Conservation (phyloP, 228 moss, liverwort and hornwort genomes). For the Sphagnum fallax region DNA sequence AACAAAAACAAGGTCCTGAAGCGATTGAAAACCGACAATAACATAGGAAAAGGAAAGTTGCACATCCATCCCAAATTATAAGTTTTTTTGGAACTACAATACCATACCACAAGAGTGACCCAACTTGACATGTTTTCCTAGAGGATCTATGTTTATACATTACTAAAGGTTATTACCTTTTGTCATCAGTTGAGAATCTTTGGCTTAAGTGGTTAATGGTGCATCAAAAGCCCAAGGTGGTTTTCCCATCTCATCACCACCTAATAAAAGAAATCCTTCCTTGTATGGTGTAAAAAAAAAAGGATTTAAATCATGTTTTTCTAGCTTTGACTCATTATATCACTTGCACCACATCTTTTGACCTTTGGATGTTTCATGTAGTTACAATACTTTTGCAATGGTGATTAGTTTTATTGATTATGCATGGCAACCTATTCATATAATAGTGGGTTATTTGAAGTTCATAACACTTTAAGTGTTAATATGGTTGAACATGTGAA, state of each 20-base stretch:
- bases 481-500: conserved; percentile 31
- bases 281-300: conserved; percentile 39
- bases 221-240: conserved; percentile 34
- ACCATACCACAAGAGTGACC: conserved; percentile 38
- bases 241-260: conserved; percentile 38
- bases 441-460: conserved; percentile 46
- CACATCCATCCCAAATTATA: conserved; percentile 24
- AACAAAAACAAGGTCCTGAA: conserved; percentile 19
- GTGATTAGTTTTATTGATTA: conserved; percentile 42
- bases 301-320: conserved; percentile 34
- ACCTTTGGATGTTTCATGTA: conserved; percentile 34
- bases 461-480: conserved; percentile 21
- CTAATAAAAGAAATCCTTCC: conserved; percentile 45
- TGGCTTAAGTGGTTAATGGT: conserved; percentile 44
- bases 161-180: conserved; percentile 27
- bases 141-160: conserved; percentile 44
- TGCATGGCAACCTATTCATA: conserved; percentile 35
- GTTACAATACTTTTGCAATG: conserved; percentile 30
- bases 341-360: conserved; percentile 32
- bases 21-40: conserved; percentile 34
- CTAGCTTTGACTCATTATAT: conserved; percentile 30
- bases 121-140: conserved; percentile 39
- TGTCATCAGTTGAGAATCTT: conserved; percentile 27
- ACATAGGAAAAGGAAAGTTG: conserved; percentile 35
- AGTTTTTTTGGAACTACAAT: conserved; percentile 22